These are phyloP conservation scores for Clarireedia homoeocarpa DNA, from an alignment of 2,329 filamentous ascomycete genomes.

Conservation along the genomic window DNA sequence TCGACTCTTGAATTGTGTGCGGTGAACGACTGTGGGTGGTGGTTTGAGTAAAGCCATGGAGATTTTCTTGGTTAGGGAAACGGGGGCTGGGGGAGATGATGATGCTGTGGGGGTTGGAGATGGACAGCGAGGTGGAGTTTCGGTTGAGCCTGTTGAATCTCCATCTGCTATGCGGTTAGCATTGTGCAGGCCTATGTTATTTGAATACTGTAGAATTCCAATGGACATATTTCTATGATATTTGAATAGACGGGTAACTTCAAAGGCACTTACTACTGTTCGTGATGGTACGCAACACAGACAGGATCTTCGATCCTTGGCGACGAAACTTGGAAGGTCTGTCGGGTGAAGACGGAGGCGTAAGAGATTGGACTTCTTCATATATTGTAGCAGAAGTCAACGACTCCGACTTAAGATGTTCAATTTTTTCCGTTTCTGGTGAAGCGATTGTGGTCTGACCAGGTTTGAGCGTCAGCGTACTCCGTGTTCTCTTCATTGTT, in stretches of 20 bases:
- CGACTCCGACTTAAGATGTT: background rate
- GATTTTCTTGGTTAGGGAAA: constrained; percentile 27
- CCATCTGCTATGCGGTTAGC: background rate
- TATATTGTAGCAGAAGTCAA: background rate
- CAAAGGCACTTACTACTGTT: constrained; percentile 28
- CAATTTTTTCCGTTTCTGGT: background rate
- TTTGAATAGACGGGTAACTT: too few species aligned
- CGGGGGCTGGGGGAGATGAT: background rate
- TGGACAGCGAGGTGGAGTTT: background rate
- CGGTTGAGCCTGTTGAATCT: background rate
- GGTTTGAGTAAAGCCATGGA: constrained; percentile 34
- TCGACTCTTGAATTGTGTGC: constrained; percentile 32
- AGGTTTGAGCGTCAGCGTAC: constrained; percentile 7
- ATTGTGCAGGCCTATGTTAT: background rate
- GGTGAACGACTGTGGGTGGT: constrained; percentile 37
- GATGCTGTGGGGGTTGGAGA: background rate
- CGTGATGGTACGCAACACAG: constrained; percentile 36
- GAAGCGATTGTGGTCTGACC: background rate
- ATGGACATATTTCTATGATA: background rate
- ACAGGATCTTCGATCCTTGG: constrained; percentile 36
- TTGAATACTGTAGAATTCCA: background rate
- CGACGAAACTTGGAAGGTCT: constrained; percentile 33
- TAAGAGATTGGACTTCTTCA: constrained; percentile 8
- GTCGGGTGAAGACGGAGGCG: constrained; percentile 21
- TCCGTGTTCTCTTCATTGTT: constrained; percentile 20